phyloP scores from a whole-genome alignment of 495 filamentous ascomycete species.

The Ascobolus immersus region DNA sequence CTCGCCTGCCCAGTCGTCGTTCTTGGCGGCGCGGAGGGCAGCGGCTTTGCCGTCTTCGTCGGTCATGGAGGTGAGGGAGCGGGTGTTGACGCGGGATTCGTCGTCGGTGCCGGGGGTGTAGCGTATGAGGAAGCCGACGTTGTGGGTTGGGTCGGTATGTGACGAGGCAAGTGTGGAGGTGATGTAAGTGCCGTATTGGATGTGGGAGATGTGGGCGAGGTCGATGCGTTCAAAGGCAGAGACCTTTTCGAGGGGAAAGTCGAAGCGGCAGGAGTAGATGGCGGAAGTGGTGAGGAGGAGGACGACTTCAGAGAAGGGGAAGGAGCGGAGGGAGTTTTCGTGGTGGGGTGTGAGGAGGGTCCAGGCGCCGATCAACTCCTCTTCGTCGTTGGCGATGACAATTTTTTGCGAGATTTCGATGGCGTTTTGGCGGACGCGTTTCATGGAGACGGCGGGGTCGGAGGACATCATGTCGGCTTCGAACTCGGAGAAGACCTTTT shows the following conservation, averaged over 20 bases:
- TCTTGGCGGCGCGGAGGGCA: background rate
- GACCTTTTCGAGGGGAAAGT: conserved; percentile 83
- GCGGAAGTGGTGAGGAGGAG: conserved; percentile 64
- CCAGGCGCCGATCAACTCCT: conserved; percentile 51
- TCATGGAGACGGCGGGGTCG: conserved; percentile 66
- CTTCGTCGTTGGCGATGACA: conserved; percentile 53
- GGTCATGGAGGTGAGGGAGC: conserved; percentile 40
- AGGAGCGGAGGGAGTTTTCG: conserved; percentile 34
- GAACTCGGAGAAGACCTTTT: conserved; percentile 69
- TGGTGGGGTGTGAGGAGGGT: conserved; percentile 28
- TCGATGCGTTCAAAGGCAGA: conserved; percentile 69
- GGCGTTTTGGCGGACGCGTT: conserved; percentile 58
- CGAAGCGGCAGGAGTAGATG: conserved; percentile 67
- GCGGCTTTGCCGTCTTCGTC: conserved; percentile 9
- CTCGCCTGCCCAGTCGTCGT: conserved; percentile 15
- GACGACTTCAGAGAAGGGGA: conserved; percentile 61
- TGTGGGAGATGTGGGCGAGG: conserved; percentile 38
- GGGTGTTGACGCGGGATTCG: conserved; percentile 56
- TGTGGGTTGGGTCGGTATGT: conserved; percentile 48
- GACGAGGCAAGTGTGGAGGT: conserved; percentile 52
- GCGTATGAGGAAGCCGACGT: conserved; percentile 56
- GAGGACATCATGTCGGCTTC: conserved; percentile 64
- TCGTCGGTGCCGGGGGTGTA: conserved; percentile 36
- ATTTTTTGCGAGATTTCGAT: conserved; percentile 68
- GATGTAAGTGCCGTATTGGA: conserved; percentile 66